Base-by-base conservation (phyloP, 768 basidiomycete genomes). In the Lentinula boryana region DNA sequence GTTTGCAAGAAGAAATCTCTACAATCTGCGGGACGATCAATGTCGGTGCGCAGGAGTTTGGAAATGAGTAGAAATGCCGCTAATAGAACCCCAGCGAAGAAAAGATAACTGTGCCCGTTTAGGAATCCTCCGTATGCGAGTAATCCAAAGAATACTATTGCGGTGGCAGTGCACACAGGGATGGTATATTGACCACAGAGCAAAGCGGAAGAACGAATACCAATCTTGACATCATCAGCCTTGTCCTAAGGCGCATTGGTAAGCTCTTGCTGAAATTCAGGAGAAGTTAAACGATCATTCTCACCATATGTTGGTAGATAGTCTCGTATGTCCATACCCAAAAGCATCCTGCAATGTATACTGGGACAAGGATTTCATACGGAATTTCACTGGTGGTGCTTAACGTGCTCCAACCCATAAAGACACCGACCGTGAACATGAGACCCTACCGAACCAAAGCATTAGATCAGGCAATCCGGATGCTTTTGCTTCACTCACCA, bases 141-240 rank as follows among this genome's bases (percentile, higher is more conserved):
- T 52, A 75, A 66, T 5, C 68, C 72, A 56, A 85, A 63, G 69
- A 86, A 84, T 0, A 69, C 65, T 0, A 76, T 57, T 0, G 80
- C 76, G 60, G 84, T 80, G 56, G 63, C 63, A 21, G 76, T 67
- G 51, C 85, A 78, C 63, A 85, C 73, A 4, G 79, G 76, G 31
- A 80, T 74, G 3, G 84, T 80, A 18, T 70, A 68, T 15, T 73
- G 66, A 3, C 77, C 80, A 64, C 83, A 83, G 36, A 83, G 76
- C 33, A 86, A 71, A 2, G 85, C 85, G 53, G 80, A 83, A 15
- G 84, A 86, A 68, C 82, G 78, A 56, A 88, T 77, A 31, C 83
- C 83, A 16, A 79, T 82, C 44, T 74, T 71, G 38, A 78, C 65
- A 67, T 87, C 85, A 70, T 87, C 85, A 27, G 72, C 64, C 65